Conservation (phyloP, 495 filamentous ascomycete species). For the Extremus antarcticus region DNA sequence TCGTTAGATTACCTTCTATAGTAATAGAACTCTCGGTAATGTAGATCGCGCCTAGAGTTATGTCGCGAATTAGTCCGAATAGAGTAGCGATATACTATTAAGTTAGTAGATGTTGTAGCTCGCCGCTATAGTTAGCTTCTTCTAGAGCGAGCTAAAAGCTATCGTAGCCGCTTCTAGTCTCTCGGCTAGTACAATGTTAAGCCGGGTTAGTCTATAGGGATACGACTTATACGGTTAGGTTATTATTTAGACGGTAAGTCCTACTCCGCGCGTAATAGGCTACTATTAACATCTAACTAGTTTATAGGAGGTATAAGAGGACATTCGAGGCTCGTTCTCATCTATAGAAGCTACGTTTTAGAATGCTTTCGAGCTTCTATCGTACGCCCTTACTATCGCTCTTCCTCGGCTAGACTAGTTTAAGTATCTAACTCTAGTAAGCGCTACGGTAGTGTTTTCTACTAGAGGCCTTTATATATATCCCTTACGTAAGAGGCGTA, state of each 20-base stretch:
- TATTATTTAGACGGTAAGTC: slow-evolving; percentile 41
- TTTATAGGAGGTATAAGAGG: slow-evolving; percentile 33
- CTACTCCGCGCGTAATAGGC: not conserved
- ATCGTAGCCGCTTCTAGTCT: slow-evolving; percentile 36
- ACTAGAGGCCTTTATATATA: slow-evolving; percentile 43
- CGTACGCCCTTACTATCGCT: slow-evolving; percentile 50
- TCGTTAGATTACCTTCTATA: slow-evolving; percentile 30
- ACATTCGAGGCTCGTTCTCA: slow-evolving; percentile 48
- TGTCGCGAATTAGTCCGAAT: slow-evolving; percentile 44
- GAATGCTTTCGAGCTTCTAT: slow-evolving; percentile 54
- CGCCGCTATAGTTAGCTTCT: slow-evolving; percentile 6
- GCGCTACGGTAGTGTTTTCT: slow-evolving; percentile 37
- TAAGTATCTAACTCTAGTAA: slow-evolving; percentile 48
- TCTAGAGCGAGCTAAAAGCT: not conserved
- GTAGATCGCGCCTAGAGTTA: slow-evolving; percentile 40
- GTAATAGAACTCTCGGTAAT: slow-evolving; percentile 41
- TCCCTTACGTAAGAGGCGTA: slow-evolving; percentile 47
- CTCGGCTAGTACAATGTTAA: slow-evolving; percentile 42
- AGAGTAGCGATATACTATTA: slow-evolving; percentile 51
- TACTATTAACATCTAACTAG: no score
- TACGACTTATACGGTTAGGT: slow-evolving; percentile 57
- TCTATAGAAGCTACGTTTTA: slow-evolving; percentile 50
- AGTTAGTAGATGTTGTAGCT: slow-evolving; percentile 50
- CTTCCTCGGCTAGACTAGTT: slow-evolving; percentile 50
- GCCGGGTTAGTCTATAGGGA: slow-evolving; percentile 55